These are phyloP conservation scores for Lipomyces sp. DNA, from an alignment of 805 yeast species.

Conservation along the genomic window DNA sequence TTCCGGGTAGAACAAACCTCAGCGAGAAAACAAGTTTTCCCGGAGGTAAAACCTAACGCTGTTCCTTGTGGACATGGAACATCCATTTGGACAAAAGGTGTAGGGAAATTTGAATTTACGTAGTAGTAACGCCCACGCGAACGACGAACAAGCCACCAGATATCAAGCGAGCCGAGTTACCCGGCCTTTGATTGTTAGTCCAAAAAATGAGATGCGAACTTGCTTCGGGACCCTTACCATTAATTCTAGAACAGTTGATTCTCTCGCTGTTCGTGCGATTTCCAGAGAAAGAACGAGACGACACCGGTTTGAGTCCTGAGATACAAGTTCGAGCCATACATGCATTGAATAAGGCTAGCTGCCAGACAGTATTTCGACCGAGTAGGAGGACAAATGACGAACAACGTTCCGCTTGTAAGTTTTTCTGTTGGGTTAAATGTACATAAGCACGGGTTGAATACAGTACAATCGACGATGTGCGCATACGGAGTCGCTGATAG, in stretches of 20 bases:
- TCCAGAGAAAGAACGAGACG: not conserved
- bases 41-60: no score
- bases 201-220: not conserved
- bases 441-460: not conserved
- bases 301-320: not conserved
- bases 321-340: not conserved
- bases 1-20: no score
- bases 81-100: no score
- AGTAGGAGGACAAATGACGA: constrained; percentile 13
- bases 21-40: no score
- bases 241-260: not conserved
- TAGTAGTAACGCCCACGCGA: no score
- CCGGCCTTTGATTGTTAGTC: not conserved
- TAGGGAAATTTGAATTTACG: no score
- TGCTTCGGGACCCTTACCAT: not conserved
- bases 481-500: not conserved
- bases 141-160: no score
- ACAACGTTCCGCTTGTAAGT: constrained; percentile 14
- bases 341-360: not conserved
- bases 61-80: no score
- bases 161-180: not conserved
- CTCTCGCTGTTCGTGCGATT: not conserved
- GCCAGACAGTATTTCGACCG: not conserved
- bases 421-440: not conserved
- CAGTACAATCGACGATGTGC: not conserved